Percentiles rank a stretch among this genome's conserved stretches.
Conservation (phyloP, 2,329 filamentous ascomycete genomes). For the Ophiobolus disseminans region DNA sequence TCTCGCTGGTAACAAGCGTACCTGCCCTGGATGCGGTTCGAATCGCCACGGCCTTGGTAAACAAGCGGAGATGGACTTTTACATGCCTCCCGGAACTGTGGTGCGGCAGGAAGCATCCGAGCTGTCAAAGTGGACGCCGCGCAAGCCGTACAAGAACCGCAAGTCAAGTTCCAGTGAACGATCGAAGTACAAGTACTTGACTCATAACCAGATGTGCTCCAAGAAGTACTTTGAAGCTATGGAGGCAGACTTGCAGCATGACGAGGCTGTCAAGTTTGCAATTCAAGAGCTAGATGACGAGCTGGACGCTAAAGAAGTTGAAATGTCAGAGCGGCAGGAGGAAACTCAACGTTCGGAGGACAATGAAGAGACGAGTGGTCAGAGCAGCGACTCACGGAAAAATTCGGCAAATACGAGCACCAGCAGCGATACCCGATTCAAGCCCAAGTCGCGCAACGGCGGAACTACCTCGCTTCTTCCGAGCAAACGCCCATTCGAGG, state of each 20-base stretch:
- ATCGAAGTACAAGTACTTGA: neutral
- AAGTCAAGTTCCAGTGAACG: neutral
- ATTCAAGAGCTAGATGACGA: constrained; percentile 23
- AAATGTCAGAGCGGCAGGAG: too few species aligned
- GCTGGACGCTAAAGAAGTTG: constrained; percentile 23
- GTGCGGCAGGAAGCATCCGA: constrained; percentile 27
- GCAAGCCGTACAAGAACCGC: constrained; percentile 24
- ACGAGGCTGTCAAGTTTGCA: constrained; percentile 23
- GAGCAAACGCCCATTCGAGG: too few species aligned
- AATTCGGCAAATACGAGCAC: neutral
- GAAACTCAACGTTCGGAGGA: too few species aligned
- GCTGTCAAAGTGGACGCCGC: constrained; percentile 23
- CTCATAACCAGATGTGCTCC: constrained; percentile 32
- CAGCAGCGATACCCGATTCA: too few species aligned
- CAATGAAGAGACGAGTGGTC: too few species aligned
- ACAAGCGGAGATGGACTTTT: constrained; percentile 34
- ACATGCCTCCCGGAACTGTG: constrained; percentile 21
- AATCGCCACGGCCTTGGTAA: constrained; percentile 17
- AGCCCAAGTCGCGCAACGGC: too few species aligned
- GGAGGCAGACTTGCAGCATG: constrained; percentile 10
- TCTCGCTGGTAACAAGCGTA: constrained; percentile 30
- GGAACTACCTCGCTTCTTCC: too few species aligned
- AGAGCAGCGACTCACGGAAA: neutral
- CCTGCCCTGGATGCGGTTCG: constrained; percentile 33
- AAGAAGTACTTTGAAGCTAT: constrained; percentile 28